These are phyloP conservation scores for Suillus luteus DNA, from an alignment of 768 basidiomycete genomes.

Conservation along the genomic window DNA sequence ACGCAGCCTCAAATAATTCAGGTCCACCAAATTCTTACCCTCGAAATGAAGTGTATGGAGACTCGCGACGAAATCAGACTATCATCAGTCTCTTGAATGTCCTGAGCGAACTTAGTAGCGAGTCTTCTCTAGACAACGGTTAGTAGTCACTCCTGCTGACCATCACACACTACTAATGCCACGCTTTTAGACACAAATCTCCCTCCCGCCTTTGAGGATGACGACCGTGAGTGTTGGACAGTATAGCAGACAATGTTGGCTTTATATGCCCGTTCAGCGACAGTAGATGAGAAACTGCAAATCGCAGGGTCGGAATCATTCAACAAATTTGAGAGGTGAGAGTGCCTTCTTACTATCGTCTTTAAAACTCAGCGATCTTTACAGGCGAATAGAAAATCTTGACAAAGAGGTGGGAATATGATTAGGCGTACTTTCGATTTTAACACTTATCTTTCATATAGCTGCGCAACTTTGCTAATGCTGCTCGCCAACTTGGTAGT, in stretches of 20 bases:
- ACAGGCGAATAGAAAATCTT: conserved; percentile 47
- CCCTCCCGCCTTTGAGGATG: conserved; percentile 44
- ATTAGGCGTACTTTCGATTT: neutral
- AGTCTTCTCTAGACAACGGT: conserved; percentile 40
- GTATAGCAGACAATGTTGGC: conserved; percentile 9
- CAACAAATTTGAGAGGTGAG: conserved; percentile 49
- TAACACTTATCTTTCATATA: conserved; percentile 24
- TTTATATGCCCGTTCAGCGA: conserved; percentile 35
- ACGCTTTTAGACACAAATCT: conserved; percentile 27
- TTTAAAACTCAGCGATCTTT: conserved; percentile 12
- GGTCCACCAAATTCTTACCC: conserved; percentile 29
- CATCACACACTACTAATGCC: conserved; percentile 13
- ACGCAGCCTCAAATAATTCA: conserved; percentile 26
- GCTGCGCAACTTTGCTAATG: conserved; percentile 57
- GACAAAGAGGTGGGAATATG: conserved; percentile 44
- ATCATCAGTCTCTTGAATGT: conserved; percentile 48
- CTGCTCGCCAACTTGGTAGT: conserved; percentile 55
- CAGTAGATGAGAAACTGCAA: conserved; percentile 52
- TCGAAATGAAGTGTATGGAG: conserved; percentile 27
- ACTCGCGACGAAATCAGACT: conserved; percentile 45
- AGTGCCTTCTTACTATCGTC: conserved; percentile 9
- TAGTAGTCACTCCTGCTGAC: conserved; percentile 23
- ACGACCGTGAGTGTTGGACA: conserved; percentile 41
- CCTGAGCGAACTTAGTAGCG: conserved; percentile 45
- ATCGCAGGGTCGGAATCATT: conserved; percentile 52